Conservation (phyloP, 495 filamentous ascomycete species). For the Hypoxylon trugodes region DNA sequence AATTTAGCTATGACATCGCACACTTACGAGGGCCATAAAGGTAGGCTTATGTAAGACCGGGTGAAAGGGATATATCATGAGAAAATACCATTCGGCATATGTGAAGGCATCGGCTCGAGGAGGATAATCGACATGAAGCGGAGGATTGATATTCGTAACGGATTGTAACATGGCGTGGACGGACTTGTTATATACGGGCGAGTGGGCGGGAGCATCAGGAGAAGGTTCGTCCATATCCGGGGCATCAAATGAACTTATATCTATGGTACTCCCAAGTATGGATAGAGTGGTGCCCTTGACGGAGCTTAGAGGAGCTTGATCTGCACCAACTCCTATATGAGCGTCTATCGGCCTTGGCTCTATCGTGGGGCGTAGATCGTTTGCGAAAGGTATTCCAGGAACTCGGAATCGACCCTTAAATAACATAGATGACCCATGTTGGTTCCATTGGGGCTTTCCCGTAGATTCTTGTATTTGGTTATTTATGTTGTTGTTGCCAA, state of each 20-base stretch:
- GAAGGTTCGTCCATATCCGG: constrained; percentile 69
- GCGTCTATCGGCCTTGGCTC: constrained; percentile 65
- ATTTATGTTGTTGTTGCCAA: constrained; percentile 41
- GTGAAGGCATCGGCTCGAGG: constrained; percentile 63
- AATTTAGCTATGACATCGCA: not conserved
- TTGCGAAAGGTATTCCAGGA: constrained; percentile 36
- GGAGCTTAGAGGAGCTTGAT: constrained; percentile 71
- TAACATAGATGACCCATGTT: constrained; percentile 58
- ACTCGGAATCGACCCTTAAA: constrained; percentile 47
- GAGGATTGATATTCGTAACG: constrained; percentile 64
- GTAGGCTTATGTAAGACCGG: constrained; percentile 76
- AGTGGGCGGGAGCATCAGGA: constrained; percentile 48
- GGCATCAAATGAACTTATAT: constrained; percentile 74
- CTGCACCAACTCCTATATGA: constrained; percentile 75
- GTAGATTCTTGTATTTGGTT: constrained; percentile 43
- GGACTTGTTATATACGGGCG: constrained; percentile 70
- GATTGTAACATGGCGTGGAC: constrained; percentile 72
- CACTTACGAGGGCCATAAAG: constrained; percentile 69
- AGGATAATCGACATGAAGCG: constrained; percentile 65
- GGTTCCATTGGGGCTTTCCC: constrained; percentile 52
- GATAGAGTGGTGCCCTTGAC: constrained; percentile 78
- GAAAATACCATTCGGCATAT: constrained; percentile 76
- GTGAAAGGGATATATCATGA: constrained; percentile 73
- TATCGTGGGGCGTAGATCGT: constrained; percentile 34
- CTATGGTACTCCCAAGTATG: constrained; percentile 79